Conservation (phyloP, 2,329 filamentous ascomycete species). For the Phymatotrichopsis omnivora region DNA sequence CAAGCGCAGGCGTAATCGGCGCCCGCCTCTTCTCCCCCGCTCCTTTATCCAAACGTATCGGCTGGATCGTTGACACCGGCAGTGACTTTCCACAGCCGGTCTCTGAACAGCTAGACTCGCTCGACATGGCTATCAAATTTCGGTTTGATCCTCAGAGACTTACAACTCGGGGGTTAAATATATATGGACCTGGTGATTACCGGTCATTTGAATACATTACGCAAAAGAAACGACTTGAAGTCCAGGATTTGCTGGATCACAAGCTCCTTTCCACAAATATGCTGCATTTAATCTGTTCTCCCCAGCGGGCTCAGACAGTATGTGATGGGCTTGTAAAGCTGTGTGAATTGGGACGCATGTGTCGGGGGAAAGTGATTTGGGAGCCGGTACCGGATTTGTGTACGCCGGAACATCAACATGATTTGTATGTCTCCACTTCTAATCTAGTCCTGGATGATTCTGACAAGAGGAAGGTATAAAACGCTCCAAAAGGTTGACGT, state of each 20-base stretch:
- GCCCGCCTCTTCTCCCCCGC: conserved; percentile 77
- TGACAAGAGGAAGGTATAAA: conserved; percentile 28
- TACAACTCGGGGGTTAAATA: conserved; percentile 74
- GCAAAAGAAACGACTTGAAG: conserved; percentile 71
- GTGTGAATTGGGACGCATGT: background rate
- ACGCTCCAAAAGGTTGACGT: conserved; percentile 48
- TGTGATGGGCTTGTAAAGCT: conserved; percentile 20
- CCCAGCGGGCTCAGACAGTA: conserved; percentile 21
- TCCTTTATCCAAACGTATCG: conserved; percentile 53
- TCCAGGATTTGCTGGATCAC: conserved; percentile 51
- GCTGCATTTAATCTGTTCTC: conserved; percentile 30
- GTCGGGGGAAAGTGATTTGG: conserved; percentile 54
- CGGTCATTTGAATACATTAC: conserved; percentile 78
- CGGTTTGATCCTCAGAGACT: conserved; percentile 55
- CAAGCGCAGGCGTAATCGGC: conserved; percentile 52
- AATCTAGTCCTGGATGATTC: background rate
- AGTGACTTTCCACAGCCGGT: conserved; percentile 70
- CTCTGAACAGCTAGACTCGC: conserved; percentile 53
- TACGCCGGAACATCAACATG: conserved; percentile 51
- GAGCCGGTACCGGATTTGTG: conserved; percentile 90
- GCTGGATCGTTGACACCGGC: conserved; percentile 86
- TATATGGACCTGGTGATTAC: conserved; percentile 63
- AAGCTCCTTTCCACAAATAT: conserved; percentile 15
- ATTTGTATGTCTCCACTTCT: conserved; percentile 37
- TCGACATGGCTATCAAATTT: conserved; percentile 65